A percentile compares a stretch with the other conserved stretches of the same genome.
These are phyloP conservation scores for Kuraishia piskuri DNA, from an alignment of 805 yeast genomes.

Conservation along the genomic window DNA sequence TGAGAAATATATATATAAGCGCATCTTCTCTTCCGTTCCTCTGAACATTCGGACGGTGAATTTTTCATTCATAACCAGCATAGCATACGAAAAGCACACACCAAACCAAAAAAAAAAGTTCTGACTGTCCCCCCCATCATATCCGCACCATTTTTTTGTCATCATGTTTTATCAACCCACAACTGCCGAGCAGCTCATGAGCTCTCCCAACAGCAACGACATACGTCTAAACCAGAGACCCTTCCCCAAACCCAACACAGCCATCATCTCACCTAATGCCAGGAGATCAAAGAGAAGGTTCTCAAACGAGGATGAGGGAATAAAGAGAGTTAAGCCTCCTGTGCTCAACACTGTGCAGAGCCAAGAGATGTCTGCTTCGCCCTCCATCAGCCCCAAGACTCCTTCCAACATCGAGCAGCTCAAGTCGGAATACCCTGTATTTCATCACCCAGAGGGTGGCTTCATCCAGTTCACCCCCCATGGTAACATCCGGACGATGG, in stretches of 20 bases:
- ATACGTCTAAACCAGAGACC: constrained; percentile 1
- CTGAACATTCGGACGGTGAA: no score
- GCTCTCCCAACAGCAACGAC: neutral
- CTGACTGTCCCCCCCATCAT: no score
- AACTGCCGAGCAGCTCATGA: neutral
- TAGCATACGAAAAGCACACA: neutral
- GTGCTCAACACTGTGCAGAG: neutral
- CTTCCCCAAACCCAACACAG: constrained; percentile 9
- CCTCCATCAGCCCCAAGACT: constrained; percentile 5
- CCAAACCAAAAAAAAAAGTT: no score
- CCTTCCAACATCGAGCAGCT: constrained; percentile 13
- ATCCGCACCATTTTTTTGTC: no score
- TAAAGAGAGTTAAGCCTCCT: constrained; percentile 23
- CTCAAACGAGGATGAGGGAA: constrained; percentile 22
- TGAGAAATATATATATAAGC: no score
- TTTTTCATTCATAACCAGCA: no score
- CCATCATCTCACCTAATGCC: constrained; percentile 9
- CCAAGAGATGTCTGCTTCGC: constrained; percentile 1
- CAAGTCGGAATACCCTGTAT: constrained; percentile 43
- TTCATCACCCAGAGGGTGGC: constrained; percentile 56
- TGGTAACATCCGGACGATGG: constrained; percentile 43
- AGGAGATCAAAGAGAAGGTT: constrained; percentile 25
- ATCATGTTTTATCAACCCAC: neutral
- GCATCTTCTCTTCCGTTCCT: no score
- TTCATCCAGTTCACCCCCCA: constrained; percentile 53